Percentiles rank a stretch among this genome's conserved stretches.
These are phyloP conservation scores for Teratosphaeriaceae sp. DNA, from an alignment of 2,329 filamentous ascomycete genomes.

Conservation along the genomic window DNA sequence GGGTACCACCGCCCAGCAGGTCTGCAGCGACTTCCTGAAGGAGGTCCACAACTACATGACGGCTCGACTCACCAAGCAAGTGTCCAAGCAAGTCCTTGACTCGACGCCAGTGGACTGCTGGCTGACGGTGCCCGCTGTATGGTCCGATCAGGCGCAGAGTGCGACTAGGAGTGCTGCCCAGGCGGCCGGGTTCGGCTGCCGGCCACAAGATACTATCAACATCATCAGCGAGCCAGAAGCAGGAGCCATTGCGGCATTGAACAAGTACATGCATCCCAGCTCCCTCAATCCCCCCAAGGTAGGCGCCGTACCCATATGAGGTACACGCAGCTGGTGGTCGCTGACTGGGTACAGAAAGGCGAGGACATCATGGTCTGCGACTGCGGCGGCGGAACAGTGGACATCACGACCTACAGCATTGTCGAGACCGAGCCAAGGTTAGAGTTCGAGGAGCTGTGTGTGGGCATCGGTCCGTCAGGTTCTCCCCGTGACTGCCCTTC, in stretches of 20 bases:
- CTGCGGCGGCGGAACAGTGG: conserved; percentile 14
- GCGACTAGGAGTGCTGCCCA: conserved; percentile 16
- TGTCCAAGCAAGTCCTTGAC: conserved; percentile 8
- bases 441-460: conserved; percentile 11
- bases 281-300: conserved; percentile 6
- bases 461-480: conserved; percentile 10
- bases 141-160: conserved; percentile 19
- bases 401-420: conserved; percentile 13
- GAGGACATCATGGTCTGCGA: conserved; percentile 13
- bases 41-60: conserved; percentile 9
- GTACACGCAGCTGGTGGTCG: no score
- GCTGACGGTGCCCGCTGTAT: conserved; percentile 24
- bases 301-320: no score
- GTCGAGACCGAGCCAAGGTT: conserved; percentile 7
- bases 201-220: conserved; percentile 16
- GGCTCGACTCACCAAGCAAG: conserved; percentile 5
- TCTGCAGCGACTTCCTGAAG: conserved; percentile 8
- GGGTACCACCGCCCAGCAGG: conserved; percentile 5
- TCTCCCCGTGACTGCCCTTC: no score
- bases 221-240: conserved; percentile 24
- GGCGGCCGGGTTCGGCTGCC: conserved; percentile 15
- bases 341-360: no score
- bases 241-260: conserved; percentile 12
- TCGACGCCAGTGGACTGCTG: conserved; percentile 19
- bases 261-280: conserved; percentile 6